These are phyloP conservation scores for Myriosclerotinia scirpicola DNA, from an alignment of 2,329 filamentous ascomycete genomes.

Conservation along the genomic window DNA sequence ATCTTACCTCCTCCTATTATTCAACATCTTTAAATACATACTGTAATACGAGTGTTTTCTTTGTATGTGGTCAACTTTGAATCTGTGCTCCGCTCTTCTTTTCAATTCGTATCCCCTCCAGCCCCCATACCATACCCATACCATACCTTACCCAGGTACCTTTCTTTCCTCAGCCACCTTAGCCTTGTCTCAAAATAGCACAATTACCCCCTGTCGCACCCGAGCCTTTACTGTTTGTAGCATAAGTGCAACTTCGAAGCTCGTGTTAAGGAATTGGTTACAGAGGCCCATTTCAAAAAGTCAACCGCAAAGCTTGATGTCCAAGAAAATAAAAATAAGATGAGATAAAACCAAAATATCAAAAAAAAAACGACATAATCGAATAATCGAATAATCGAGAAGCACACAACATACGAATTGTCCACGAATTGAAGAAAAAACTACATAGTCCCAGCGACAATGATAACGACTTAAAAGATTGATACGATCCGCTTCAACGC, in stretches of 20 bases:
- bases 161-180: conserved; percentile 14
- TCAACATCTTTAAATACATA: too few relatives aligned
- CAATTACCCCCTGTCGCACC: conserved; percentile 11
- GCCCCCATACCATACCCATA: not conserved
- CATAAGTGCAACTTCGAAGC: conserved; percentile 12
- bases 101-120: not conserved
- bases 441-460: conserved; percentile 20
- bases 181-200: conserved; percentile 28
- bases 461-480: conserved; percentile 31
- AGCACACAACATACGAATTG: not conserved
- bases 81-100: not conserved
- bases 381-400: not conserved
- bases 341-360: not conserved
- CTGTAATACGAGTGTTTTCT: conserved; percentile 3
- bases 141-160: not conserved
- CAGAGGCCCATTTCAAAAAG: conserved; percentile 18
- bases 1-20: too few relatives aligned
- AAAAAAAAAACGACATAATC: not conserved
- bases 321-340: not conserved
- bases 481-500: conserved; percentile 21
- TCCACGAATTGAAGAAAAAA: conserved; percentile 1
- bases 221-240: conserved; percentile 14
- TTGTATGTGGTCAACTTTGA: not conserved
- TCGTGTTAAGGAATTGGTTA: conserved; percentile 24
- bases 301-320: conserved; percentile 3